A percentile compares a stretch with the other conserved stretches of the same genome.
Conservation (phyloP, 108 stramenopile species). For the Nitzschia palea region DNA sequence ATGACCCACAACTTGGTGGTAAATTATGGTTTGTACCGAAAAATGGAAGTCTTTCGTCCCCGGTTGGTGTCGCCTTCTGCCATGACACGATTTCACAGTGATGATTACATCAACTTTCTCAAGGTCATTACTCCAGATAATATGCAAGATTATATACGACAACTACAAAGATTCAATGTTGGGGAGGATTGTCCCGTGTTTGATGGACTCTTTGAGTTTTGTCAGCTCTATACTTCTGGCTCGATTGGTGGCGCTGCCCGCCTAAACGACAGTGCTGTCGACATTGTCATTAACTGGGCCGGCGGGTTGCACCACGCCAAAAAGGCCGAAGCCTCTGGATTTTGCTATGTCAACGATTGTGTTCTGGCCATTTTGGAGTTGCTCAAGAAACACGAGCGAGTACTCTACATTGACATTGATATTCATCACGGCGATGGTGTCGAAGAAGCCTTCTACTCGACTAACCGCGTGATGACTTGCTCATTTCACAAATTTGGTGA, state of each 20-base stretch:
- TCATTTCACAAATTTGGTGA: conserved; percentile 99
- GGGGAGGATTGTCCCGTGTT: conserved; percentile 99
- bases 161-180: conserved; percentile 96
- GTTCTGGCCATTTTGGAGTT: conserved; percentile 98
- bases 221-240: conserved; percentile 95
- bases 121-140: conserved; percentile 97
- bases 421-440: conserved; percentile 99
- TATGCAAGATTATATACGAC: conserved; percentile 90
- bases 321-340: conserved; percentile 97
- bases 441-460: conserved; percentile 97
- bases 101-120: conserved; percentile 99
- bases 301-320: conserved; percentile 99
- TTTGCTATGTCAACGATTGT: conserved; percentile 99
- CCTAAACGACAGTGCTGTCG: conserved; percentile 88
- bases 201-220: conserved; percentile 98
- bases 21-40: conserved; percentile 96
- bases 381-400: conserved; percentile 97
- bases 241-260: conserved; percentile 96
- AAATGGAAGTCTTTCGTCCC: conserved; percentile 98
- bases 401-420: conserved; percentile 99
- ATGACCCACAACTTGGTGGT: conserved; percentile 99
- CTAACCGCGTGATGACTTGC: conserved; percentile 98
- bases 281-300: conserved; percentile 99
- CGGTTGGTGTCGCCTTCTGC: conserved; percentile 91
- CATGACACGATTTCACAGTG: conserved; percentile 97